phyloP scores from a whole-genome alignment of 208 protist species.

The Eutreptiella sp. region DNA sequence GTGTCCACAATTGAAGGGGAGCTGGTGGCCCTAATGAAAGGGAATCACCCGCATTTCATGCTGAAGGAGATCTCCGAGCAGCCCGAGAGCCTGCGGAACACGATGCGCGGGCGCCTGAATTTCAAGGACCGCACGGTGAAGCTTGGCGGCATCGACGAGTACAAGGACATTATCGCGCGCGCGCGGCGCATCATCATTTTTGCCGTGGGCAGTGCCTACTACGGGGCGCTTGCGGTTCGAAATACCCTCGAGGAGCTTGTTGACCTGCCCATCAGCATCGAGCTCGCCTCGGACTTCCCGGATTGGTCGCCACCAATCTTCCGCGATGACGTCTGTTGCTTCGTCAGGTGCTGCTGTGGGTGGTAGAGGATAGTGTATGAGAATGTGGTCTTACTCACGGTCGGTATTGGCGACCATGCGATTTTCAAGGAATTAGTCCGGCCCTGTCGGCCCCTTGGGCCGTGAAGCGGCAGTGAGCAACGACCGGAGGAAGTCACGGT shows the following conservation, averaged over 20 bases:
- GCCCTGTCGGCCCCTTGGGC: no score
- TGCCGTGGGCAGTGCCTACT: constrained; percentile 83
- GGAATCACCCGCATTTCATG: constrained; percentile 89
- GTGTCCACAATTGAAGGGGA: constrained; percentile 65
- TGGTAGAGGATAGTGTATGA: no score
- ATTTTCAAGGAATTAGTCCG: no score
- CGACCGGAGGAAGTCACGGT: no score
- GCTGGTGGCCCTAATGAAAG: constrained; percentile 75
- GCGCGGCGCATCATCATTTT: constrained; percentile 76
- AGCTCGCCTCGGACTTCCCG: constrained; percentile 85
- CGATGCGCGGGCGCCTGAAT: constrained; percentile 83
- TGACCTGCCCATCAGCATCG: constrained; percentile 65
- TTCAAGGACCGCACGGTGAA: constrained; percentile 51
- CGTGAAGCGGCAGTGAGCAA: no score
- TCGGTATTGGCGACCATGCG: no score
- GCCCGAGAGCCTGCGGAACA: constrained; percentile 73
- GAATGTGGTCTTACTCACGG: no score
- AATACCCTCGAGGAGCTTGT: constrained; percentile 82
- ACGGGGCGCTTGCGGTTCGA: constrained; percentile 78
- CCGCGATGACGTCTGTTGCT: constrained; percentile 74
- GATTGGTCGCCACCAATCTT: constrained; percentile 65
- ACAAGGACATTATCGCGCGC: constrained; percentile 41
- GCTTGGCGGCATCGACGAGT: constrained; percentile 72
- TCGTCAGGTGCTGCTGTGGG: no score
- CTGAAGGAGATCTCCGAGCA: constrained; percentile 96